phyloP scores from a whole-genome alignment of 176 grass and related monocot genomes.

The Tuctoria greenei region DNA sequence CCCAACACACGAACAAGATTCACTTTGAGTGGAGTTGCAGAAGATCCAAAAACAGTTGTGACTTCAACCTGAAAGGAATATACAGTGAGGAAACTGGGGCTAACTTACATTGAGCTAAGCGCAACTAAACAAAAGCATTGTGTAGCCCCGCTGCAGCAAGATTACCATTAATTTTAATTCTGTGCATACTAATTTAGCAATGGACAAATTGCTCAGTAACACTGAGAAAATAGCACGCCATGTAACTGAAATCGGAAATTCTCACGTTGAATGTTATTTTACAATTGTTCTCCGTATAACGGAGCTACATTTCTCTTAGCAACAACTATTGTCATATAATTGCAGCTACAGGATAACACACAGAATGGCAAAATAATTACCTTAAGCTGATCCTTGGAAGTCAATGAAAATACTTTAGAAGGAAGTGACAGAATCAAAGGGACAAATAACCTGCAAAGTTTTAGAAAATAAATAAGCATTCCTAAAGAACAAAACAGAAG shows the following conservation, averaged over 20 bases:
- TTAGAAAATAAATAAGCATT: slow-evolving; percentile 31
- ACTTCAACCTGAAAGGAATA: slow-evolving; percentile 81
- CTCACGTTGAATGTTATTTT: not conserved
- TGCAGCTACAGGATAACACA: not conserved
- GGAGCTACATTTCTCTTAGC: not conserved
- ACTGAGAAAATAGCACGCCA: not conserved
- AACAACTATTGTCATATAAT: not conserved
- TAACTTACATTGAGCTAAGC: not conserved
- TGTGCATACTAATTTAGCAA: not conserved
- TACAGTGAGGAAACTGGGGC: not conserved
- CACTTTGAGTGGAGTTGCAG: slow-evolving; percentile 70
- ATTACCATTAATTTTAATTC: not conserved
- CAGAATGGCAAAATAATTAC: slow-evolving; percentile 42
- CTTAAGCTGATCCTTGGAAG: slow-evolving; percentile 91
- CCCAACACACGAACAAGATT: slow-evolving; percentile 63
- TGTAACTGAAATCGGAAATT: not conserved
- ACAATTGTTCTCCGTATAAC: not conserved
- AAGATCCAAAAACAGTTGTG: slow-evolving; percentile 87
- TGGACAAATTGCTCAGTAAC: not conserved
- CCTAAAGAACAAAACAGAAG: not conserved
- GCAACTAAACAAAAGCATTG: not conserved
- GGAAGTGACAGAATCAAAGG: slow-evolving; percentile 93
- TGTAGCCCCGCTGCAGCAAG: not conserved
- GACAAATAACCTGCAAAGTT: slow-evolving; percentile 66
- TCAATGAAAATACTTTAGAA: slow-evolving; percentile 79